Percentiles rank a stretch among this genome's conserved stretches.
These are phyloP conservation scores for Heritiera littoralis DNA, from an alignment of 345 rosid species.

Conservation along the genomic window DNA sequence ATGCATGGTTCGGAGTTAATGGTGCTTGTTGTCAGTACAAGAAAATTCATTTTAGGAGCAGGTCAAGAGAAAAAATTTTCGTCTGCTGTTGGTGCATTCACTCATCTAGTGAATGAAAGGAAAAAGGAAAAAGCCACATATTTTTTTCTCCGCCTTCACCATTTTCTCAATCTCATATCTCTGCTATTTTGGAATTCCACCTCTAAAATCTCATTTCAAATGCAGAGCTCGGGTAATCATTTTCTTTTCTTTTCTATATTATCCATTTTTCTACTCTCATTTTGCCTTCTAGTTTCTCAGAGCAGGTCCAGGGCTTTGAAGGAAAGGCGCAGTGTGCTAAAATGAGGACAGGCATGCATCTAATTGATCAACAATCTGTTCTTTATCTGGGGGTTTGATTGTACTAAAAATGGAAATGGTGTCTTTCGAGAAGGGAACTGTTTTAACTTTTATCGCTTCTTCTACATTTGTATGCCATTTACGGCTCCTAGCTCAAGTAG, in stretches of 20 bases:
- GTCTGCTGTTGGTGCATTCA: neutral
- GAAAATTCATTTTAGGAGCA: neutral
- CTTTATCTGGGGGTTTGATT: neutral
- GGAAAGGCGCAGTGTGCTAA: neutral
- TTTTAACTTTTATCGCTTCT: neutral
- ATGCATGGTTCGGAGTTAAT: neutral
- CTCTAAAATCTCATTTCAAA: neutral
- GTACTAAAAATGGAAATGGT: neutral
- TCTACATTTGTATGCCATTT: neutral
- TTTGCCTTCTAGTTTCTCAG: neutral
- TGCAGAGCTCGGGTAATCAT: neutral
- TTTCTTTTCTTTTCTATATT: neutral
- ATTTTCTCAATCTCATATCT: neutral
- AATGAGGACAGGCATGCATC: neutral
- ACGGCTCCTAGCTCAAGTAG: neutral
- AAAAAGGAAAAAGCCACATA: neutral
- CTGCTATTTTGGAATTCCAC: neutral
- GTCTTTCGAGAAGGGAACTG: neutral
- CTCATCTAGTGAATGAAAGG: neutral
- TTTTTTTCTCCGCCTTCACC: neutral
- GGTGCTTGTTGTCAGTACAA: neutral
- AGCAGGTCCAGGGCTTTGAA: slow-evolving; percentile 1
- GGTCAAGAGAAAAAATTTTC: neutral
- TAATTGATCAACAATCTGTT: neutral
- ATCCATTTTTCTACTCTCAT: neutral